A percentile compares a stretch with the other conserved stretches of the same genome.
Conservation (phyloP, 2,329 filamentous ascomycete genomes). For the Botrytis aclada region DNA sequence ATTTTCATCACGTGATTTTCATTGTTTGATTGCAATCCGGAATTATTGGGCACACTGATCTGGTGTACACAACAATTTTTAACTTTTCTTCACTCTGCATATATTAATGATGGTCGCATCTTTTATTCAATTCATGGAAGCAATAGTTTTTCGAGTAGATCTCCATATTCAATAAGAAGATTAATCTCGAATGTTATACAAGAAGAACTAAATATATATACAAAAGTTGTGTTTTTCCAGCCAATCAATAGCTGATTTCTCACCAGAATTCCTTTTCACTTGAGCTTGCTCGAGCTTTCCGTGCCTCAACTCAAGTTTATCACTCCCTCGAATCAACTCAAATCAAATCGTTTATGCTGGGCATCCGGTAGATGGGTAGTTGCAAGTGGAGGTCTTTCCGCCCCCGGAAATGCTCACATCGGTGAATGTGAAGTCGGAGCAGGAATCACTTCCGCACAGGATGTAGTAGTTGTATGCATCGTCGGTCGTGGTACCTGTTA, state of each 20-base stretch:
- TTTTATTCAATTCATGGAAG: background rate
- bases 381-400: background rate
- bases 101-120: too few relatives aligned
- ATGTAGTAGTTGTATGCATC: slow-evolving; percentile 47
- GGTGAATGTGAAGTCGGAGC: slow-evolving; percentile 36
- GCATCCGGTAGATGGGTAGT: slow-evolving; percentile 9
- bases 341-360: background rate
- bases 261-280: background rate
- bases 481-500: slow-evolving; percentile 43
- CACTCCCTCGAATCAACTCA: background rate
- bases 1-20: too few relatives aligned
- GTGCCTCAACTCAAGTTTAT: too few relatives aligned
- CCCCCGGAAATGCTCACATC: slow-evolving; percentile 9
- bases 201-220: slow-evolving; percentile 1
- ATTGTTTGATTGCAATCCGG: too few relatives aligned
- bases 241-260: background rate
- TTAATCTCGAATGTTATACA: background rate
- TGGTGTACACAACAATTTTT: too few relatives aligned
- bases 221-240: background rate
- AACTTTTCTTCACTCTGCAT: background rate
- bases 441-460: slow-evolving; percentile 51
- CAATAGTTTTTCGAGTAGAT: background rate
- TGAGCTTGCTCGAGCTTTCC: background rate
- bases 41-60: too few relatives aligned
- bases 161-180: background rate